Percentiles rank a stretch among this genome's conserved stretches.
Conservation (phyloP, 2,329 filamentous ascomycete genomes). For the Neofusicoccum laricinum region DNA sequence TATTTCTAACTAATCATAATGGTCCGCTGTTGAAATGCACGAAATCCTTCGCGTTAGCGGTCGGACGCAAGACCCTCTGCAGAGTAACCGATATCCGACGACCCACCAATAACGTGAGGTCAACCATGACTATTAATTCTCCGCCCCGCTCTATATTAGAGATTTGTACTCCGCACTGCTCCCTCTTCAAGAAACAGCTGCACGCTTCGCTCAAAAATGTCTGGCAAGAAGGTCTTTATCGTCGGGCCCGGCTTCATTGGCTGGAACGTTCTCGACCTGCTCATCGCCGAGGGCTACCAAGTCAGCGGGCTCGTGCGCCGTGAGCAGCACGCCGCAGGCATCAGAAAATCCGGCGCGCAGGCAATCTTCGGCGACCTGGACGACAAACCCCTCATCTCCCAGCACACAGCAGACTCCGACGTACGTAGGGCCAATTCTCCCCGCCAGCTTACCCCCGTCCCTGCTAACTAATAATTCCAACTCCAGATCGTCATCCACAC, state of each 20-base stretch:
- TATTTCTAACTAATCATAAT: no score
- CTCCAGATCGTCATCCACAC: constrained; percentile 42
- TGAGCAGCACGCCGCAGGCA: constrained; percentile 35
- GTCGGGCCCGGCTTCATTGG: constrained; percentile 50
- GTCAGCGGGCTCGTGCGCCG: constrained; percentile 45
- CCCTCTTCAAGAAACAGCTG: background rate
- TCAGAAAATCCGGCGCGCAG: constrained; percentile 38
- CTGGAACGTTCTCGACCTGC: constrained; percentile 45
- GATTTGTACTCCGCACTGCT: background rate
- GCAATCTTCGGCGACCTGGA: constrained; percentile 42
- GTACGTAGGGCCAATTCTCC: constrained; percentile 3
- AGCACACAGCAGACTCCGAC: constrained; percentile 38
- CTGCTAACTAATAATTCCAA: background rate
- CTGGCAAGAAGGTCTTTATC: constrained; percentile 37
- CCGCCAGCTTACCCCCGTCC: constrained; percentile 23
- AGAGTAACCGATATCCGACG: background rate
- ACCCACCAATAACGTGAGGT: background rate
- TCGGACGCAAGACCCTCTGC: no score
- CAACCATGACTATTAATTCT: background rate
- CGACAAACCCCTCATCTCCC: constrained; percentile 39
- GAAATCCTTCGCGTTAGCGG: no score
- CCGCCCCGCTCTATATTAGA: background rate
- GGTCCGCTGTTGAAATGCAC: no score
- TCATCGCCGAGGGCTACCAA: constrained; percentile 41
- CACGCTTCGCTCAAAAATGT: background rate